A percentile compares a stretch with the other conserved stretches of the same genome.
Conservation (phyloP, 83 land plant genomes). For the Diphasiastrum complanatum region DNA sequence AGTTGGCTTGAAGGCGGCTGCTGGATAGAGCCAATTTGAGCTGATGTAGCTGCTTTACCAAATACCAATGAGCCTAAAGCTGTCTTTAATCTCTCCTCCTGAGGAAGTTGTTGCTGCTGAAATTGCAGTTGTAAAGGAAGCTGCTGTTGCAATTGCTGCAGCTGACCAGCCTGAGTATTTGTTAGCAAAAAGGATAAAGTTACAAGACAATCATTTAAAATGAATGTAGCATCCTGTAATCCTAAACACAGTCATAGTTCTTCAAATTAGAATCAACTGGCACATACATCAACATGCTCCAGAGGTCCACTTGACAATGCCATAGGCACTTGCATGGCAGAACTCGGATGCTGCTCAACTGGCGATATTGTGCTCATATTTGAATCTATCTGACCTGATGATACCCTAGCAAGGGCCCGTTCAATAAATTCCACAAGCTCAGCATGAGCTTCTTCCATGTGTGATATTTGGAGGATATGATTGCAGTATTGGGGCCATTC, state of each 20-base stretch:
- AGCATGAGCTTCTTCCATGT: slow-evolving; percentile 59
- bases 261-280: too few species aligned
- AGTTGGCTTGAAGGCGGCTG: not conserved
- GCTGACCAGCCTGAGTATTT: too few species aligned
- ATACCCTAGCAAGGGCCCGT: slow-evolving; percentile 48
- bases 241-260: too few species aligned
- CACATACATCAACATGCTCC: too few species aligned
- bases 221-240: too few species aligned
- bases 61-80: not conserved
- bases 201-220: too few species aligned
- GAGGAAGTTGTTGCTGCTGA: not conserved
- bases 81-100: too few species aligned
- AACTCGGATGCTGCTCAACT: slow-evolving; percentile 1
- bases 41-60: not conserved
- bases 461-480: slow-evolving; percentile 88
- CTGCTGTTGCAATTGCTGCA: not conserved
- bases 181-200: too few species aligned
- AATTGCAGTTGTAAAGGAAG: slow-evolving; percentile 2
- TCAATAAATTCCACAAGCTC: slow-evolving; percentile 76
- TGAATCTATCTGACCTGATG: slow-evolving; percentile 51
- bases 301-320: too few species aligned
- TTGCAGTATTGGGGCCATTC: slow-evolving; percentile 99
- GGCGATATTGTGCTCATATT: slow-evolving; percentile 14
- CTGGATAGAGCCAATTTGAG: slow-evolving; percentile 8
- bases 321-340: too few species aligned